phyloP scores from a whole-genome alignment of 2,329 filamentous ascomycete species.

The Penicillium sp. region DNA sequence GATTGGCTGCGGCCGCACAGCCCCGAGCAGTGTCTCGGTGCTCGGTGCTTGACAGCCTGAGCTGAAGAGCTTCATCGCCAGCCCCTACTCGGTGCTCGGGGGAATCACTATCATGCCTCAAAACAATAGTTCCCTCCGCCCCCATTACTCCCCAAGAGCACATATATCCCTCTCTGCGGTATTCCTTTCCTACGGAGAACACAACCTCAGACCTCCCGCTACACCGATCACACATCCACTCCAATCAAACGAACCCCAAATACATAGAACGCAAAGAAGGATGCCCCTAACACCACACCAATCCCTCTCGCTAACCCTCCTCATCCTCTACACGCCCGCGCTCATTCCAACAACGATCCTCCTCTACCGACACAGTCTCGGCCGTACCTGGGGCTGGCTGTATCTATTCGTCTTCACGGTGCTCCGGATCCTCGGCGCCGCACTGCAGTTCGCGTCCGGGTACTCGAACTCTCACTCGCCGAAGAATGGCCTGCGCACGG shows the following conservation, averaged over 20 bases:
- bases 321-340: slow-evolving; percentile 1
- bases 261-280: no score
- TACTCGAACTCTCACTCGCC: background rate
- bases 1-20: background rate
- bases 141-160: background rate
- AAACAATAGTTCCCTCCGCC: background rate
- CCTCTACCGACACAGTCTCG: background rate
- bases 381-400: slow-evolving; percentile 6
- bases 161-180: background rate
- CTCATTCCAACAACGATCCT: background rate
- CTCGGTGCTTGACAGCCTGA: background rate
- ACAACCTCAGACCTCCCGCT: no score
- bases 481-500: background rate
- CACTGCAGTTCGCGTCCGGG: background rate
- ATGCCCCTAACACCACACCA: slow-evolving; percentile 5
- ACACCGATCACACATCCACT: background rate
- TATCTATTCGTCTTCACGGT: slow-evolving; percentile 1
- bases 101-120: background rate
- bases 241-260: no score
- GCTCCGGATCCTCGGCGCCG: background rate
- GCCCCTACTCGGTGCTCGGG: background rate
- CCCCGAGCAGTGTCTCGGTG: background rate
- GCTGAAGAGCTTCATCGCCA: background rate
- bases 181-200: background rate
- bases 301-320: background rate